Evolutionary conservation across 495 filamentous ascomycete species (phyloP).

Genomic region (Annulohypoxylon maeteangense): DNA sequence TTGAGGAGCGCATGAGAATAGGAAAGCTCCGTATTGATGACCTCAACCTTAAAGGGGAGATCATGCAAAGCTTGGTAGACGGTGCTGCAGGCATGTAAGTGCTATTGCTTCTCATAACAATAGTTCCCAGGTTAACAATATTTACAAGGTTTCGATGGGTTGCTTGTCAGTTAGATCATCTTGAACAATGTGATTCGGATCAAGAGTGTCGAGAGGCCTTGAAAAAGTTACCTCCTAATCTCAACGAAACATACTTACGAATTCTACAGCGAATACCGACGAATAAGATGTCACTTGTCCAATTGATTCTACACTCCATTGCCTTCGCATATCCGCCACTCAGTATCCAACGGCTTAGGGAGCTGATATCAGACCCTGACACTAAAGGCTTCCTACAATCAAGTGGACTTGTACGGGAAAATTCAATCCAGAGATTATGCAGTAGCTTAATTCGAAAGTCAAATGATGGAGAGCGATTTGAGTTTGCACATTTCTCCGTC

Average conservation of each 20-base stretch:
- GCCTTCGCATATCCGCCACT: slow-evolving; percentile 15
- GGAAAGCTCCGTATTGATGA: slow-evolving; percentile 40
- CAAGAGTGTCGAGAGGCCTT: slow-evolving; percentile 46
- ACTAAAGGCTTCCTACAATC: slow-evolving; percentile 18
- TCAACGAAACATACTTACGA: slow-evolving; percentile 49
- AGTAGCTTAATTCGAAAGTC: slow-evolving; percentile 50
- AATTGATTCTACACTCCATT: slow-evolving; percentile 42
- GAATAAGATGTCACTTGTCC: slow-evolving; percentile 36
- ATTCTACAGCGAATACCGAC: slow-evolving; percentile 46
- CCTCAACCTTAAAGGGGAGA: slow-evolving; percentile 44
- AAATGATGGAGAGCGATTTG: slow-evolving; percentile 20
- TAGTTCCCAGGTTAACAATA: slow-evolving; percentile 29
- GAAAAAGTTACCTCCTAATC: slow-evolving; percentile 45
- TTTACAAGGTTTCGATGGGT: slow-evolving; percentile 56
- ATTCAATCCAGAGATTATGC: slow-evolving; percentile 44
- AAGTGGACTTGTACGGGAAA: slow-evolving; percentile 33
- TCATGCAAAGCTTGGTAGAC: slow-evolving; percentile 45
- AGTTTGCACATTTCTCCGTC: slow-evolving; percentile 53
- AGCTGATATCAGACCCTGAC: slow-evolving; percentile 39
- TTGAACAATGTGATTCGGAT: slow-evolving; percentile 49
- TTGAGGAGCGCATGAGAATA: slow-evolving; percentile 42
- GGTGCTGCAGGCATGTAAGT: slow-evolving; percentile 32
- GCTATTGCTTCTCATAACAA: slow-evolving; percentile 22
- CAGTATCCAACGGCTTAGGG: slow-evolving; percentile 29
- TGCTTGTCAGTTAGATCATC: slow-evolving; percentile 53